Base-by-base conservation (phyloP, 495 filamentous ascomycete genomes). In the Xylaria castorea region DNA sequence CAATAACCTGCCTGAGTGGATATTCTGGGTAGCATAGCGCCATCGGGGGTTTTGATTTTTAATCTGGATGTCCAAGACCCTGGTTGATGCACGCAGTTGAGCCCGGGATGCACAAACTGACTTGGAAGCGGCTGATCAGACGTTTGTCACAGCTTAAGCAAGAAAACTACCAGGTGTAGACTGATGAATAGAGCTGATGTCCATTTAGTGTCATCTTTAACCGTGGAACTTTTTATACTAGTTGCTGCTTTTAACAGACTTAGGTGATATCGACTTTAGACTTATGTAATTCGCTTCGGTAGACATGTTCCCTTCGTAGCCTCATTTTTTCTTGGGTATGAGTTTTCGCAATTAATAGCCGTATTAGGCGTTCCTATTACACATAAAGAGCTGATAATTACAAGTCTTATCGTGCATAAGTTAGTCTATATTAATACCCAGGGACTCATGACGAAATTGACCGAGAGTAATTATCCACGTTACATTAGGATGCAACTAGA, bases 391-490 rank as follows among this genome's bases (percentile, higher is more conserved):
- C 22, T 42, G 61, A 44, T 22, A 42, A 42, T 42, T 42, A 64
- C 7, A 38, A 8, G 38, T 64, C 38, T 36, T 64, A 64, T 64
- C 34, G 38, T 64, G 61, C 61, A 30, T 64, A 22, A 22, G 36
- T 62, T 25, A 30, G 38, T 44, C 36, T 64, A 7, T 44, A n/a
- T n/a, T n/a, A n/a, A n/a, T n/a, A 27, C 5, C n/a, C 22, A 42
- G 38, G 38, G 12, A 14, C 9, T 42, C 42, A 32, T 66, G 20
- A 48, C 42, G 42, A 50, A 34, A 66, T 30, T 16, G 36, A 48
- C 61, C 61, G 27, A 48, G 61, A 40, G 20, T 18, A 32, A 1
- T 8, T 25, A 11, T 27, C 18, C 16, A 64, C 7, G 61, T 40
- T 44, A 64, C 61, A 64, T 64, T 38, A 44, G 8, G 16, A n/a